phyloP scores from a whole-genome alignment of 352 stramenopile species.

The Phytophthora nicotianae region DNA sequence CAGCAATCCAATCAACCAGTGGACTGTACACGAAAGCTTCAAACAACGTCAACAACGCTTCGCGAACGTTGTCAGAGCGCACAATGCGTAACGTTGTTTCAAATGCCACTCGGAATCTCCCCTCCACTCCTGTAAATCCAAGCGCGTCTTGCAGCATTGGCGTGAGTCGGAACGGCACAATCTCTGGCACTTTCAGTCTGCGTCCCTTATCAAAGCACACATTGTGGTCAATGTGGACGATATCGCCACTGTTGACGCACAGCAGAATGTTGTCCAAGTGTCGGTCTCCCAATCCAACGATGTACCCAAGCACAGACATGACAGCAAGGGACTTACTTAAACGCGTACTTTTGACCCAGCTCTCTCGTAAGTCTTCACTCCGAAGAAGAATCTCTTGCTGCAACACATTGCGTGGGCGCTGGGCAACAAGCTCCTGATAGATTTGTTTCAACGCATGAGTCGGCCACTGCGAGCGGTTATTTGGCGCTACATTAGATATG shows the following conservation, averaged over 20 bases:
- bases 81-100: conserved; percentile 77
- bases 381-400: conserved; percentile 63
- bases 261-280: conserved; percentile 93
- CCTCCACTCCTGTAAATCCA: conserved; percentile 76
- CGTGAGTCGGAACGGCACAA: conserved; percentile 92
- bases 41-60: conserved; percentile 75
- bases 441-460: conserved; percentile 63
- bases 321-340: conserved; percentile 82
- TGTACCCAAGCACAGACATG: conserved; percentile 89
- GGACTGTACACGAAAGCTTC: conserved; percentile 90
- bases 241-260: conserved; percentile 72
- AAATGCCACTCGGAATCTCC: conserved; percentile 73
- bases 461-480: conserved; percentile 69
- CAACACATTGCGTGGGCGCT: conserved; percentile 70
- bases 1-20: conserved; percentile 74
- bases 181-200: conserved; percentile 88
- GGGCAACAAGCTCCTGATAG: conserved; percentile 66
- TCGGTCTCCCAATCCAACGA: conserved; percentile 90
- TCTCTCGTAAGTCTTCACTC: conserved; percentile 65
- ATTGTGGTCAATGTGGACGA: conserved; percentile 94
- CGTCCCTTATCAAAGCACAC: conserved; percentile 92
- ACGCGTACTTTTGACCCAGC: conserved; percentile 58
- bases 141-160: conserved; percentile 79
- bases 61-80: conserved; percentile 60
- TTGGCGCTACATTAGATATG: conserved; percentile 70